Percentiles rank a stretch among this genome's conserved stretches.
Evolutionary conservation across 2,329 filamentous ascomycete species (phyloP).

Genomic region (Botrytis hyacinthi): DNA sequence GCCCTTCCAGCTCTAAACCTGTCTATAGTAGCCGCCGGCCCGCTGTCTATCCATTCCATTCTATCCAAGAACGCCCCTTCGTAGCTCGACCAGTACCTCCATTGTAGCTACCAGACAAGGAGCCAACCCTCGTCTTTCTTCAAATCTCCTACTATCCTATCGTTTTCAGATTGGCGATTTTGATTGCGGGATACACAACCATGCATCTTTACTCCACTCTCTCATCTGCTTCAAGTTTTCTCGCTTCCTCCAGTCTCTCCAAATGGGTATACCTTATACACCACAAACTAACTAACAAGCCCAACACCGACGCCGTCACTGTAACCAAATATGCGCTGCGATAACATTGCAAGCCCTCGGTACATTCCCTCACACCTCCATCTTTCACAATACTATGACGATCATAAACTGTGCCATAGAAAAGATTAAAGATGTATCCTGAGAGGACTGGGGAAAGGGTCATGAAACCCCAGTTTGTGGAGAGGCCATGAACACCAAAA

Average conservation of each 20-base stretch:
- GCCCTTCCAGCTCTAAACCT: not conserved
- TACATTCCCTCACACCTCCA: constrained; percentile 70
- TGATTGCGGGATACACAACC: too few relatives aligned
- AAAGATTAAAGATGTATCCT: constrained; percentile 88
- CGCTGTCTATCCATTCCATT: not conserved
- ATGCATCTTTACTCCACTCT: constrained; percentile 16
- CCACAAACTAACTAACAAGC: constrained; percentile 67
- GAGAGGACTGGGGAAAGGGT: constrained; percentile 83
- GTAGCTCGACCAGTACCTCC: not conserved
- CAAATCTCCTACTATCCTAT: not conserved
- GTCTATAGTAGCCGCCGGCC: not conserved
- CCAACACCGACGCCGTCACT: constrained; percentile 66
- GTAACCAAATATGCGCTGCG: constrained; percentile 77
- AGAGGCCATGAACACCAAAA: constrained; percentile 85
- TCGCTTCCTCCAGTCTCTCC: constrained; percentile 29
- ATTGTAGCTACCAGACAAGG: not conserved
- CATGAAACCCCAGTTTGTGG: constrained; percentile 96
- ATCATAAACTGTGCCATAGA: constrained; percentile 85
- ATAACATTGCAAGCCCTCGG: constrained; percentile 79
- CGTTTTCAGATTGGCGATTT: not conserved
- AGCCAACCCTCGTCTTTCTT: not conserved
- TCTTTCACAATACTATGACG: constrained; percentile 67
- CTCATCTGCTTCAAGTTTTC: constrained; percentile 25
- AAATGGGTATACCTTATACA: constrained; percentile 50
- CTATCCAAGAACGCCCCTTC: not conserved